These are phyloP conservation scores for Fusarium sp. DNA, from an alignment of 2,329 filamentous ascomycete genomes.

Conservation along the genomic window DNA sequence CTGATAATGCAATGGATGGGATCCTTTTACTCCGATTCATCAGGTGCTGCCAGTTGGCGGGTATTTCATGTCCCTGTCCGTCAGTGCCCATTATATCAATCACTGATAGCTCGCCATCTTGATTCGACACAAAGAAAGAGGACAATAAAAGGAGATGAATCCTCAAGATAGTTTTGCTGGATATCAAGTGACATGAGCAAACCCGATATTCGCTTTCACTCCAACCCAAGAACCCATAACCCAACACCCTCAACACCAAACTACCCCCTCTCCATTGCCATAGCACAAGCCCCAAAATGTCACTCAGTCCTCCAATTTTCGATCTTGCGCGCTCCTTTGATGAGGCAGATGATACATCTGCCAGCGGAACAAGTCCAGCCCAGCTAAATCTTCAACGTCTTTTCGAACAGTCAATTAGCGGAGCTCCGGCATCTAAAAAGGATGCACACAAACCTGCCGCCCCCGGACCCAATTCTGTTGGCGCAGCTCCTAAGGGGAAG, in stretches of 20 bases:
- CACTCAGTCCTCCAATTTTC: conserved; percentile 47
- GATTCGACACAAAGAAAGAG: background rate
- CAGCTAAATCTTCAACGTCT: conserved; percentile 72
- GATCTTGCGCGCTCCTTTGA: conserved; percentile 39
- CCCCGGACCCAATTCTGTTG: conserved; percentile 49
- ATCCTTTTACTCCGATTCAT: background rate
- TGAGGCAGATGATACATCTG: conserved; percentile 43
- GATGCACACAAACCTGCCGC: conserved; percentile 59
- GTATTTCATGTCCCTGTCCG: conserved; percentile 24
- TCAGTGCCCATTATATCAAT: conserved; percentile 8
- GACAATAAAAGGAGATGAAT: background rate
- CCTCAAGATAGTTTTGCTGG: background rate
- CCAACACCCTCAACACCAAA: conserved; percentile 10
- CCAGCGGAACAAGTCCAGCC: conserved; percentile 62
- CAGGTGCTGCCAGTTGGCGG: conserved; percentile 21
- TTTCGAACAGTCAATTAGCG: conserved; percentile 68
- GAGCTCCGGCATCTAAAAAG: conserved; percentile 59
- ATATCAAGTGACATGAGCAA: conserved; percentile 36
- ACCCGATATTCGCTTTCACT: background rate
- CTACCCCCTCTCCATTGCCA: background rate
- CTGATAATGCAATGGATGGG: background rate
- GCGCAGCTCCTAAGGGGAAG: conserved; percentile 69
- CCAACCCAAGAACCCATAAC: background rate
- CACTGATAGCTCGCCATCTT: background rate
- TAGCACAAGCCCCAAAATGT: conserved; percentile 40